Evolutionary conservation across 495 filamentous ascomycete species (phyloP).

Genomic region (Durotheca rogersii): DNA sequence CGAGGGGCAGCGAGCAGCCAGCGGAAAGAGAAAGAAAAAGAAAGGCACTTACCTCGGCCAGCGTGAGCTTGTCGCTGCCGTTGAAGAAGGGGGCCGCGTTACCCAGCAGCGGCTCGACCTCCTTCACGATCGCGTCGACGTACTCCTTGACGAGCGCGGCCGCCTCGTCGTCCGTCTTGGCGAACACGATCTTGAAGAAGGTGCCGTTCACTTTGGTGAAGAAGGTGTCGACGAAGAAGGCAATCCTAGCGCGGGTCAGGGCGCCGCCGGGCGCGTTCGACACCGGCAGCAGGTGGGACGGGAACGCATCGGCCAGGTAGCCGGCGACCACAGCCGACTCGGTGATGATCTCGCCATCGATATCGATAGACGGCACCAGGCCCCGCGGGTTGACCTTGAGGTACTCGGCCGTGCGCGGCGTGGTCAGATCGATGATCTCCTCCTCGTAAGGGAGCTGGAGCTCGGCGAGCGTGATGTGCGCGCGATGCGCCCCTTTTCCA

Average conservation of each 20-base stretch:
- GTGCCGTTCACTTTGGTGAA: conserved; percentile 57
- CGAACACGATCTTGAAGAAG: conserved; percentile 47
- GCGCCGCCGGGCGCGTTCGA: conserved; percentile 45
- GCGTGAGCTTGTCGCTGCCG: conserved; percentile 70
- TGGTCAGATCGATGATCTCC: conserved; percentile 72
- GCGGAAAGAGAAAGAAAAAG: neutral
- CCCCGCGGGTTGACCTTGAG: conserved; percentile 83
- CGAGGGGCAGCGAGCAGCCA: too few species aligned
- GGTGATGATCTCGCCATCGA: conserved; percentile 70
- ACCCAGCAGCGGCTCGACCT: conserved; percentile 70
- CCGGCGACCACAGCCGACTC: conserved; percentile 73
- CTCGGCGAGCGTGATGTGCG: conserved; percentile 73
- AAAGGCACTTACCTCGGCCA: conserved; percentile 66
- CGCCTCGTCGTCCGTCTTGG: conserved; percentile 44
- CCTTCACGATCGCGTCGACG: conserved; percentile 61
- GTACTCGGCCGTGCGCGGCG: conserved; percentile 79
- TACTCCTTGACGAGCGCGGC: conserved; percentile 41
- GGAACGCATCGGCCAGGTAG: conserved; percentile 63
- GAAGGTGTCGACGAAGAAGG: conserved; percentile 78
- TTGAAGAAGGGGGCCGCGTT: conserved; percentile 76
- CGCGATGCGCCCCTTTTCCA: conserved; percentile 76
- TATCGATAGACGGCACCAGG: conserved; percentile 71
- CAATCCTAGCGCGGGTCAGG: conserved; percentile 62
- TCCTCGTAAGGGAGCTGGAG: conserved; percentile 73
- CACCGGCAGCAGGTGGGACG: conserved; percentile 53